These are phyloP conservation scores for Malassezia yamatoensis DNA, from an alignment of 1,284 basidiomycete species.

Conservation along the genomic window DNA sequence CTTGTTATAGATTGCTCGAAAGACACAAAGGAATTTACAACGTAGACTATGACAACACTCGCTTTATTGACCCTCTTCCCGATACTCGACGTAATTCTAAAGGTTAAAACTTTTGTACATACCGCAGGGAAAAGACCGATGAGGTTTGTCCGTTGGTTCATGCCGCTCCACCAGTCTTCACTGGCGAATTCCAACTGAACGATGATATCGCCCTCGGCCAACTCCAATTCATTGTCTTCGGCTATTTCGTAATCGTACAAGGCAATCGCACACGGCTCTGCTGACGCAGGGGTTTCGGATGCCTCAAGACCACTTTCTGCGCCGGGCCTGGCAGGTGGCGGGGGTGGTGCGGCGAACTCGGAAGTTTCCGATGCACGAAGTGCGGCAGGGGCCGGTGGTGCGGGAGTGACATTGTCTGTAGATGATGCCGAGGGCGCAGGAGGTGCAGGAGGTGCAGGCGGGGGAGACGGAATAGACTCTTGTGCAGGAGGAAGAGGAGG, in stretches of 20 bases:
- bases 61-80: constrained; percentile 7
- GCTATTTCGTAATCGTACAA: constrained; percentile 47
- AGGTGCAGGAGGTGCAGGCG: constrained; percentile 5
- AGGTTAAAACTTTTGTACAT: not conserved
- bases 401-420: constrained; percentile 6
- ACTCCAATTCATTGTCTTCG: constrained; percentile 43
- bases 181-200: constrained; percentile 42
- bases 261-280: constrained; percentile 28
- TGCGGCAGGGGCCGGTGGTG: constrained; percentile 10
- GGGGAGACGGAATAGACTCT: constrained; percentile 11
- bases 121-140: constrained; percentile 53
- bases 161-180: constrained; percentile 47
- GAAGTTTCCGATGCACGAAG: not conserved
- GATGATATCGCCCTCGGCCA: constrained; percentile 42
- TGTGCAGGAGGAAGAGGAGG: not conserved
- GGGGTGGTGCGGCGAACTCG: constrained; percentile 9
- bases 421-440: constrained; percentile 15
- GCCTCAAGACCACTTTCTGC: no score
- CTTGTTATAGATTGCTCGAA: no score
- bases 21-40: no score
- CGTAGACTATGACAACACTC: no score
- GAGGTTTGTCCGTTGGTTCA: constrained; percentile 42
- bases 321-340: constrained; percentile 18
- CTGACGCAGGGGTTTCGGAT: constrained; percentile 10
- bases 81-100: constrained; percentile 32